These are phyloP conservation scores for Catenaria anguillulae DNA, from an alignment of 371 early-diverging fungal genomes.

Conservation along the genomic window DNA sequence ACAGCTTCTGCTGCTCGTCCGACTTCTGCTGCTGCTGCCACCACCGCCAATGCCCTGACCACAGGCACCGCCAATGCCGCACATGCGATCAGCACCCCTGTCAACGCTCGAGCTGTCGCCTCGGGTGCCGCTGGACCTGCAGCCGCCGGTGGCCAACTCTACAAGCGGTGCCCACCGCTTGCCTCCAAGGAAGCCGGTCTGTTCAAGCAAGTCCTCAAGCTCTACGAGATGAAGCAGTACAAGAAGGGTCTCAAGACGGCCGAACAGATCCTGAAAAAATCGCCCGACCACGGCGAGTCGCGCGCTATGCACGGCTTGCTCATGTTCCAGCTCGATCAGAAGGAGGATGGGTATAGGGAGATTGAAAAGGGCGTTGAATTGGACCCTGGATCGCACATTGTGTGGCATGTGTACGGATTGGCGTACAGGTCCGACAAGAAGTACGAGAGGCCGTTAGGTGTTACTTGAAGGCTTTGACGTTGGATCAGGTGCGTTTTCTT, in stretches of 20 bases:
- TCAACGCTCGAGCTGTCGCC: too few relatives aligned
- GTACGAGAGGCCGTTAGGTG: constrained; percentile 82
- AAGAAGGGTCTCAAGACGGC: constrained; percentile 83
- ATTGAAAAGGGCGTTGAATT: constrained; percentile 71
- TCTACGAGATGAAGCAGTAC: constrained; percentile 85
- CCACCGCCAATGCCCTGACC: neutral
- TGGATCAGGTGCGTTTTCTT: constrained; percentile 46
- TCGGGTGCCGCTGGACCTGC: neutral
- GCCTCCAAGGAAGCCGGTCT: constrained; percentile 49
- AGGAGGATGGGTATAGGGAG: constrained; percentile 77
- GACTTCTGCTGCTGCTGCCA: neutral
- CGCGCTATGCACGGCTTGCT: constrained; percentile 90
- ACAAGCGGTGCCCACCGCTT: constrained; percentile 18
- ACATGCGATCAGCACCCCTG: too few relatives aligned
- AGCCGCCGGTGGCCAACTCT: neutral
- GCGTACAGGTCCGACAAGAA: constrained; percentile 81
- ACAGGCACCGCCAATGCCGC: too few relatives aligned
- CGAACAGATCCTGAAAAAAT: constrained; percentile 82
- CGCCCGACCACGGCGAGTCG: constrained; percentile 90
- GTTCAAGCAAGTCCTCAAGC: constrained; percentile 27
- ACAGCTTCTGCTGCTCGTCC: neutral
- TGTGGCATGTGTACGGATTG: constrained; percentile 94
- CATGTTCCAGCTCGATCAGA: constrained; percentile 59
- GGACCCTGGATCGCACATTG: constrained; percentile 69
- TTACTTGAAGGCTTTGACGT: constrained; percentile 72